Evolutionary conservation across 2,329 filamentous ascomycete genomes (phyloP).

Genomic region (Xylaria sp.): DNA sequence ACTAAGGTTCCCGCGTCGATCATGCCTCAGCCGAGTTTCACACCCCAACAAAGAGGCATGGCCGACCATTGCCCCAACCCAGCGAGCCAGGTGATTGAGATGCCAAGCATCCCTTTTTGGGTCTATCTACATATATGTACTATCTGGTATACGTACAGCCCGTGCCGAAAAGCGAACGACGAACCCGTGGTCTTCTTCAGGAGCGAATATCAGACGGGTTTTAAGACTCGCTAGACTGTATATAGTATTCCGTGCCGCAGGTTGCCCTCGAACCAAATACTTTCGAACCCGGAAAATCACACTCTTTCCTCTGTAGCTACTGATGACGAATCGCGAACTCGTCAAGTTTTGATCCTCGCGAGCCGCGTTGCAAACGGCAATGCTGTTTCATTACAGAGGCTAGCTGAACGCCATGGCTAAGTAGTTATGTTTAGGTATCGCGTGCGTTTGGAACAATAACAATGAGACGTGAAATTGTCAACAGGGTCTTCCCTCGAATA

Average conservation of each 20-base stretch:
- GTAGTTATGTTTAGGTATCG: background rate
- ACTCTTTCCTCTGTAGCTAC: background rate
- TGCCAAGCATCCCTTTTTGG: conserved; percentile 18
- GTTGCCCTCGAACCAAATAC: background rate
- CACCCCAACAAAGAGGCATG: conserved; percentile 17
- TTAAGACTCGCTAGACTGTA: conserved; percentile 11
- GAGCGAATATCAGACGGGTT: conserved; percentile 13
- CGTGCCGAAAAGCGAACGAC: background rate
- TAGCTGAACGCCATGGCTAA: background rate
- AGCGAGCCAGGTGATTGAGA: background rate
- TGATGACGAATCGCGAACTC: conserved; percentile 10
- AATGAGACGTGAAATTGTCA: conserved; percentile 6
- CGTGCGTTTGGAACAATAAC: background rate
- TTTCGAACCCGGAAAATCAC: background rate
- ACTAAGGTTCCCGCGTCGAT: conserved; percentile 22
- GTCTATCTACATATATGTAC: too few relatives aligned
- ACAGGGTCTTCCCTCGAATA: background rate
- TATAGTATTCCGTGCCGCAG: conserved; percentile 11
- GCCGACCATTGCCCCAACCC: conserved; percentile 8
- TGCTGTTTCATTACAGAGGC: background rate
- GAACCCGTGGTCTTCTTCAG: background rate
- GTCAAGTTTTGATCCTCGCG: conserved; percentile 2
- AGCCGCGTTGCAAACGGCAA: background rate
- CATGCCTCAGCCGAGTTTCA: conserved; percentile 34
- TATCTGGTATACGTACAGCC: background rate